A percentile compares a stretch with the other conserved stretches of the same genome.
Conservation (phyloP, 129 eudicot genomes). For the Ambrosia trifida region DNA sequence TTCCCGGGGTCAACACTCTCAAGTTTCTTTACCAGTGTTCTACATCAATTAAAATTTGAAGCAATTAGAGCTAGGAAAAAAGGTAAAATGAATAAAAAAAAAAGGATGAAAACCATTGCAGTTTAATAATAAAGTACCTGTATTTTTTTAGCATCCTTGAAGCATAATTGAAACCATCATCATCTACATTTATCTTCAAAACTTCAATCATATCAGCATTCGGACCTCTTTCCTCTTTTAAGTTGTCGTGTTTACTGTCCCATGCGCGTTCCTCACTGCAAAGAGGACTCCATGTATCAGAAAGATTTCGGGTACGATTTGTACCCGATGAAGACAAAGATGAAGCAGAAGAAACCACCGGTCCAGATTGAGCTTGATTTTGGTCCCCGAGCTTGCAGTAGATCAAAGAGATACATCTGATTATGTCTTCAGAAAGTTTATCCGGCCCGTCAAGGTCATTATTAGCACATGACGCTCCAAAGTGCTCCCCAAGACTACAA, state of each 20-base stretch:
- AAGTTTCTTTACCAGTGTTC: conserved; percentile 71
- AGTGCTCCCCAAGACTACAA: conserved; percentile 80
- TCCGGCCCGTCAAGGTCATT: conserved; percentile 46
- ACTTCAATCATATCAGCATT: conserved; percentile 61
- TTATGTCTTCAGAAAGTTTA: conserved; percentile 71
- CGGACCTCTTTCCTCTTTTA: conserved; percentile 52
- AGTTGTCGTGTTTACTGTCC: conserved; percentile 35
- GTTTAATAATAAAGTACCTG: conserved; percentile 42
- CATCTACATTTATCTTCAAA: conserved; percentile 59
- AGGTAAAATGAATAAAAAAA: neutral
- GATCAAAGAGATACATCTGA: conserved; percentile 72
- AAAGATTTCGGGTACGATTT: conserved; percentile 65
- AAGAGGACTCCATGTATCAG: conserved; percentile 81
- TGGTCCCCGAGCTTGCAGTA: conserved; percentile 78
- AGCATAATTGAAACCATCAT: conserved; percentile 69
- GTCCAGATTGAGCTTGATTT: conserved; percentile 37
- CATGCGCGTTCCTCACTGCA: conserved; percentile 48
- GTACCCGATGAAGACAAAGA: conserved; percentile 69
- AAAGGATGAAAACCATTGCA: neutral
- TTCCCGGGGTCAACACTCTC: conserved; percentile 75
- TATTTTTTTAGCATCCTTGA: conserved; percentile 67
- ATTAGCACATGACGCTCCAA: conserved; percentile 46
- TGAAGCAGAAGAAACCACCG: conserved; percentile 66
- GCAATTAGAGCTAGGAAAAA: neutral
- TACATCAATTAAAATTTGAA: conserved; percentile 30